These are phyloP conservation scores for Stromatinia cepivora DNA, from an alignment of 2,329 filamentous ascomycete genomes.

Conservation along the genomic window DNA sequence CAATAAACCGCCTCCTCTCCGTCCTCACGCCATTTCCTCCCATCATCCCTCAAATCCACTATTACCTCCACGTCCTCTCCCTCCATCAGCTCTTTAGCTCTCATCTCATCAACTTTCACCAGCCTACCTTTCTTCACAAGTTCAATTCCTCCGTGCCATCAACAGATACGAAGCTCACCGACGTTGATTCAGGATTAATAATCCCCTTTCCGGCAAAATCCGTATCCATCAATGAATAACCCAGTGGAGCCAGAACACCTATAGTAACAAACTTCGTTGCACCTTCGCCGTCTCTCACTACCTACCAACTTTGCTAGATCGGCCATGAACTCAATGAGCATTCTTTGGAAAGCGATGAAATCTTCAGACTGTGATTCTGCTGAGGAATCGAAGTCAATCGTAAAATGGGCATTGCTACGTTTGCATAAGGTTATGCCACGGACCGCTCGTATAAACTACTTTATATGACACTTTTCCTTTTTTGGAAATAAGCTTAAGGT, in stretches of 20 bases:
- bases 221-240: slow-evolving; percentile 3
- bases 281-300: background rate
- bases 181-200: background rate
- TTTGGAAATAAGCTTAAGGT: too few relatives aligned
- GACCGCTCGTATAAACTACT: too few relatives aligned
- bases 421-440: too few relatives aligned
- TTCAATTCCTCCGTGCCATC: background rate
- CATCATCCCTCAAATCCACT: background rate
- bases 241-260: background rate
- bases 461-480: too few relatives aligned
- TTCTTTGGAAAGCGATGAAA: background rate
- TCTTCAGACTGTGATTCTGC: background rate
- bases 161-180: background rate
- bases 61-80: background rate
- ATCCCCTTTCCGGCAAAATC: background rate
- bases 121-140: background rate
- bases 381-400: background rate
- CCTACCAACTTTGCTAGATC: background rate
- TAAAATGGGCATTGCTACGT: background rate
- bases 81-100: background rate
- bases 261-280: background rate
- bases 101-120: background rate
- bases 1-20: slow-evolving; percentile 63
- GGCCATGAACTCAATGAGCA: background rate
- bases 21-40: too few relatives aligned